phyloP scores from a whole-genome alignment of 305 asterid genomes.

The Stenogyne calaminthoides region DNA sequence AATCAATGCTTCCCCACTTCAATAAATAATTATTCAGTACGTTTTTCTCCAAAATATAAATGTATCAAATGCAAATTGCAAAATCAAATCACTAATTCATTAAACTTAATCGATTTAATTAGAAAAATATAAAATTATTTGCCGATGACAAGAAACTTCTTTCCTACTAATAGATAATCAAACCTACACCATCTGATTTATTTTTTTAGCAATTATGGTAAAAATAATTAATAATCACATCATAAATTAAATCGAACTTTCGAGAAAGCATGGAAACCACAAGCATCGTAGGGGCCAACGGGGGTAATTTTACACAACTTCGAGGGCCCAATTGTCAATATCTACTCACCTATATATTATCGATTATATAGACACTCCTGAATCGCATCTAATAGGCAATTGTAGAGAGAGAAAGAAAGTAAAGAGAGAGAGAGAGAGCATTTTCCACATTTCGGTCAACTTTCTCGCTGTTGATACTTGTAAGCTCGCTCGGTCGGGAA shows the following conservation, averaged over 20 bases:
- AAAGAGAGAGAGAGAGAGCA: background rate
- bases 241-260: slow-evolving; percentile 11
- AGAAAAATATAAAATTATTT: too few species aligned
- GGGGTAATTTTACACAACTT: background rate
- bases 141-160: too few species aligned
- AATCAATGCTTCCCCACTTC: too few species aligned
- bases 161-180: too few species aligned
- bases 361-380: background rate
- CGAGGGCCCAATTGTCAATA: slow-evolving; percentile 15
- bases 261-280: slow-evolving; percentile 1
- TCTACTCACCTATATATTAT: background rate
- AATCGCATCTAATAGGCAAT: background rate
- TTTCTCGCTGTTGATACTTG: slow-evolving; percentile 17
- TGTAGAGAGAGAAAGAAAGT: background rate
- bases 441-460: background rate
- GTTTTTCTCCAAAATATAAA: too few species aligned
- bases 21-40: too few species aligned
- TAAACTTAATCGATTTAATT: too few species aligned
- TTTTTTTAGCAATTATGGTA: too few species aligned
- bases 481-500: background rate
- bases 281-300: background rate
- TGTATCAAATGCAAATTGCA: too few species aligned
- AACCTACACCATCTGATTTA: too few species aligned
- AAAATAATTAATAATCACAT: too few species aligned
- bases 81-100: too few species aligned